phyloP scores from a whole-genome alignment of 805 yeast species.

The Tetrapisispora phaffii region DNA sequence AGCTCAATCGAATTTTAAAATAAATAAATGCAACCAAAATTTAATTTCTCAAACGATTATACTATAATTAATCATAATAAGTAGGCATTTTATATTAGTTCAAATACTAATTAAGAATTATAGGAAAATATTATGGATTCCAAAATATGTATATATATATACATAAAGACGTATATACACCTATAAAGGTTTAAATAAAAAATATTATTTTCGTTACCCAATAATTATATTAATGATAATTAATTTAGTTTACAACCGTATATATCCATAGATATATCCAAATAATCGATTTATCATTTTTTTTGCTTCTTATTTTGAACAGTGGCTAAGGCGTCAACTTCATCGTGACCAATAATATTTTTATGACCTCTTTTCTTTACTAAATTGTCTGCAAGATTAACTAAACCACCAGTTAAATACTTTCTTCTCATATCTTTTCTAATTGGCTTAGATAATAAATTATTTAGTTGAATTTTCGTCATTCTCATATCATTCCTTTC shows the following conservation, averaged over 20 bases:
- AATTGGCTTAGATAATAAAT: conserved; percentile 42
- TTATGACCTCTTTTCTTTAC: conserved; percentile 58
- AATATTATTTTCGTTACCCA: background rate
- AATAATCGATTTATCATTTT: background rate
- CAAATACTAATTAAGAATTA: background rate
- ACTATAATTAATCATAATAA: background rate
- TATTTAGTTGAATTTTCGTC: conserved; percentile 43
- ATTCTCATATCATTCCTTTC: conserved; percentile 39
- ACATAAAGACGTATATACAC: background rate
- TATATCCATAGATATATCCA: background rate
- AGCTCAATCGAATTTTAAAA: conserved; percentile 2
- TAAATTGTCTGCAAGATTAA: conserved; percentile 68
- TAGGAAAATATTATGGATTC: background rate
- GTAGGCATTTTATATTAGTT: background rate
- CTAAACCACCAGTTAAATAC: conserved; percentile 70
- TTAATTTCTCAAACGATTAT: background rate
- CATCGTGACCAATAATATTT: conserved; percentile 59
- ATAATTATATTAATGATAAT: background rate
- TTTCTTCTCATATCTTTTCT: conserved; percentile 58
- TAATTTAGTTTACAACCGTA: background rate
- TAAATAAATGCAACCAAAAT: background rate
- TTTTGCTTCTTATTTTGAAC: conserved; percentile 32
- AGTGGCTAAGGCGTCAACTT: conserved; percentile 57
- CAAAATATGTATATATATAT: too few species aligned
- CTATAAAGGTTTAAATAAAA: background rate